Evolutionary conservation across 495 filamentous ascomycete species (phyloP).

Genomic region (Penicillium coffeae): DNA sequence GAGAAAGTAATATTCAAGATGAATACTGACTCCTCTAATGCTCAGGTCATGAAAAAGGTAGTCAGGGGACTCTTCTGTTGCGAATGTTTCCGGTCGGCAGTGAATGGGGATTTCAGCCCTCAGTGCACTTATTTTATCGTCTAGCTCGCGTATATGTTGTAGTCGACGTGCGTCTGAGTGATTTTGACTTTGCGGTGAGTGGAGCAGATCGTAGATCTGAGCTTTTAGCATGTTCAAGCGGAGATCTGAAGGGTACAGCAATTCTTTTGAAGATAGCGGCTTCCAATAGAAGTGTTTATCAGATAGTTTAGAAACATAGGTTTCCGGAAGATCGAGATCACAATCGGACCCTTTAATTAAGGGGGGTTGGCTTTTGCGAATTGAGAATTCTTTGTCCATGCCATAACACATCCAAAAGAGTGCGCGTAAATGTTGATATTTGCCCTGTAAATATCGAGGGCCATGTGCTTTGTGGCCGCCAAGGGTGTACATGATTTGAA

Average conservation of each 20-base stretch:
- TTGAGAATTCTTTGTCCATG: constrained; percentile 31
- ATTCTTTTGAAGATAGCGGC: constrained; percentile 17
- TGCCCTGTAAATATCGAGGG: not conserved
- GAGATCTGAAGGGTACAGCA: constrained; percentile 28
- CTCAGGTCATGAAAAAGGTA: constrained; percentile 28
- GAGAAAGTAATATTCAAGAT: constrained; percentile 29
- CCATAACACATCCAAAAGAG: constrained; percentile 37
- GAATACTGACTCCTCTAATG: constrained; percentile 24
- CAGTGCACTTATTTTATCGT: constrained; percentile 23
- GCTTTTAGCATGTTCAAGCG: constrained; percentile 28
- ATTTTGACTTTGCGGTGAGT: constrained; percentile 12
- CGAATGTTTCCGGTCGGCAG: constrained; percentile 21
- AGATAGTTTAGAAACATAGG: constrained; percentile 17
- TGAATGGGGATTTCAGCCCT: constrained; percentile 16
- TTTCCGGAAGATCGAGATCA: constrained; percentile 26
- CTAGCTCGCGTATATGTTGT: constrained; percentile 24
- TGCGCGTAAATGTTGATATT: constrained; percentile 23
- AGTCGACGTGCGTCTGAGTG: constrained; percentile 20
- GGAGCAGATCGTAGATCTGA: constrained; percentile 23
- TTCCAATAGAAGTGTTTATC: constrained; percentile 20
- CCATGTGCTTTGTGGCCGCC: constrained; percentile 14
- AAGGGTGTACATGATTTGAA: constrained; percentile 18
- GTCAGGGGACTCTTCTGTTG: constrained; percentile 16
- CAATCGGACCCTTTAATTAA: constrained; percentile 28
- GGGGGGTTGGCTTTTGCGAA: constrained; percentile 24